Evolutionary conservation across 208 protist genomes (phyloP), one percentile per base, ranked within the genome.

Genomic region (Wallacemonas sp.): DNA sequence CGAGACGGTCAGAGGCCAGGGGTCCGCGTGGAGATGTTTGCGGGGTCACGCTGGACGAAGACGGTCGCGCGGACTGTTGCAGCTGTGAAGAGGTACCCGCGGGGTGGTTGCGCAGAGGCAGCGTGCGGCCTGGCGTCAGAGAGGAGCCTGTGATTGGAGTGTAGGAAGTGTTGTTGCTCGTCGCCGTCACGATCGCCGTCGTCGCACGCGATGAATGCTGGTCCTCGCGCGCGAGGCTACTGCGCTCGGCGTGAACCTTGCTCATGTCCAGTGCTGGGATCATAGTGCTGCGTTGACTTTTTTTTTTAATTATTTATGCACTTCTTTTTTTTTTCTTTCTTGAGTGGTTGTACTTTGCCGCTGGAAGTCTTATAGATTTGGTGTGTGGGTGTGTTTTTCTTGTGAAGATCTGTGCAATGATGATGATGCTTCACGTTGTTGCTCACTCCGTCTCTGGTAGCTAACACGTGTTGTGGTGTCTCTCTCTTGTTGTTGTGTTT

Each of bases 191-290:
- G 3, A 22, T 36, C 15, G 24, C 39, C 4, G 61, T 42, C 5
- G 21, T 24, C 2, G 39, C 6, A n/a, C 65, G 64, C 17, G 45
- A 46, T 54, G 39, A 31, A 15, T 17, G 31, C 44, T 58, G 31
- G 22, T 47, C 39, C n/a, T 33, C 33, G 31, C 71, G 46, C 12
- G 33, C 33, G 31, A 21, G 17, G n/a, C 36, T 65, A 26, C 14
- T 36, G 36, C 51, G 60, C 36, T 14, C 46, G 26, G 61, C 1
- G 36, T 62, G 46, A 17, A 51, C 55, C 6, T 63, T 60, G 58
- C 56, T 83, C 75, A 88, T 79, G 44, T 85, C 76, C 1, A 85
- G 56, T 1, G 33, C 26, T 4, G 78, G 82, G 41, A 88, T 85
- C 75, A 84, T 84, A n/a, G 1, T 38, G 30, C 27, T n/a, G n/a